These are phyloP conservation scores for Fusarium continuum DNA, from an alignment of 2,329 filamentous ascomycete species.

Conservation along the genomic window DNA sequence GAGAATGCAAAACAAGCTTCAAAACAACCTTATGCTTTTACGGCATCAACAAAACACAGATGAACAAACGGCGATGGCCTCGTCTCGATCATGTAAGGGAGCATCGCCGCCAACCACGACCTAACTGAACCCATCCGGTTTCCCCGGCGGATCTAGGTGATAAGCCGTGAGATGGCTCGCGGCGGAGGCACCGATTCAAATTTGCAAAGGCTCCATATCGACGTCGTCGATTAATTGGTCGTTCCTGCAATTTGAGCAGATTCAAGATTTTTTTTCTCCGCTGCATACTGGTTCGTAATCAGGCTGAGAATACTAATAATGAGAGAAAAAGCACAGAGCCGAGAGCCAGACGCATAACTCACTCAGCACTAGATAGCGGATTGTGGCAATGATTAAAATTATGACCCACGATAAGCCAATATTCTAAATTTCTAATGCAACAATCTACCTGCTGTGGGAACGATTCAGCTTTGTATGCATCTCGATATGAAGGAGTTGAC, in stretches of 20 bases:
- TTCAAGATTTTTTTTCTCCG: background rate
- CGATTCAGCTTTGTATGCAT: constrained; percentile 15
- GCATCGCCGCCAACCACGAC: background rate
- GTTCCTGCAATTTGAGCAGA: constrained; percentile 28
- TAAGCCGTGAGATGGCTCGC: constrained; percentile 12
- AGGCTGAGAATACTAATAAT: constrained; percentile 2
- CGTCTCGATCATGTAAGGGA: constrained; percentile 23
- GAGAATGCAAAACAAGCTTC: constrained; percentile 18
- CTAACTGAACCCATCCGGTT: constrained; percentile 18
- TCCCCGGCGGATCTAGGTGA: constrained; percentile 30
- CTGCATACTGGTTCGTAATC: constrained; percentile 12
- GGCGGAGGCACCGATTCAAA: constrained; percentile 12
- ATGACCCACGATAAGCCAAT: constrained; percentile 23
- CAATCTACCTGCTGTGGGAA: constrained; percentile 18
- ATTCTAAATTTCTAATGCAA: constrained; percentile 16
- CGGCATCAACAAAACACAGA: constrained; percentile 4
- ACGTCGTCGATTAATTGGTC: constrained; percentile 19
- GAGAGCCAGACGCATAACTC: constrained; percentile 24
- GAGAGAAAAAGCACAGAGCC: constrained; percentile 2
- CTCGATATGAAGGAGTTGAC: constrained; percentile 32
- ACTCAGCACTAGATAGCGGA: constrained; percentile 22
- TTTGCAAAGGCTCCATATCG: constrained; percentile 25
- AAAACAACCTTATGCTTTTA: constrained; percentile 8
- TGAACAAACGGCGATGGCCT: constrained; percentile 27
- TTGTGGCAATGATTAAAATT: constrained; percentile 14